Evolutionary conservation across 2,329 filamentous ascomycete species (phyloP).

Genomic region (Trichoderma polysporum): DNA sequence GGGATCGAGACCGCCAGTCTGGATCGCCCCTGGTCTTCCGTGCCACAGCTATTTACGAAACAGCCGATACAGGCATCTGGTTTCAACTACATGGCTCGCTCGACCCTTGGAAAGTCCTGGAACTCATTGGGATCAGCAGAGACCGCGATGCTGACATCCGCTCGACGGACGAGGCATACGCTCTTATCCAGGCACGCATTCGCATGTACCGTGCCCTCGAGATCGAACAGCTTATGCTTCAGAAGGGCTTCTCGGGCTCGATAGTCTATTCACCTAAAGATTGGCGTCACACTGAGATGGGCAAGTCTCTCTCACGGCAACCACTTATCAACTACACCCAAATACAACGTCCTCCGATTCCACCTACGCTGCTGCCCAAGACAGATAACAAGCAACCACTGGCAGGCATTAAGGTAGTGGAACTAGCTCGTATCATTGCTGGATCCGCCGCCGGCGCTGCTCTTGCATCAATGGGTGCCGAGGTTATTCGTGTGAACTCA

Average conservation of each 20-base stretch:
- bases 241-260: constrained; percentile 30
- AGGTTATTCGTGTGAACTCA: constrained; percentile 50
- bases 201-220: constrained; percentile 22
- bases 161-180: neutral
- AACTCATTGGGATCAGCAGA: too few relatives aligned
- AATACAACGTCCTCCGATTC: constrained; percentile 36
- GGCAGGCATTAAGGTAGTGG: constrained; percentile 34
- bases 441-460: neutral
- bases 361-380: constrained; percentile 33
- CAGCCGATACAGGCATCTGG: too few relatives aligned
- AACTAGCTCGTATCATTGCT: constrained; percentile 30
- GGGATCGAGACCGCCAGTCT: neutral
- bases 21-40: too few relatives aligned
- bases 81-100: too few relatives aligned
- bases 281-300: constrained; percentile 29
- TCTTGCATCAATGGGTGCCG: neutral
- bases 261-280: constrained; percentile 29
- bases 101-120: too few relatives aligned
- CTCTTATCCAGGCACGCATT: neutral
- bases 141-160: too few relatives aligned
- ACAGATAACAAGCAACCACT: constrained; percentile 36
- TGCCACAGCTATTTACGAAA: too few relatives aligned
- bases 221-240: constrained; percentile 28
- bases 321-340: constrained; percentile 40
- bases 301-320: constrained; percentile 19